These are phyloP conservation scores for Aspergillus sp. DNA, from an alignment of 2,329 filamentous ascomycete genomes.

Conservation along the genomic window DNA sequence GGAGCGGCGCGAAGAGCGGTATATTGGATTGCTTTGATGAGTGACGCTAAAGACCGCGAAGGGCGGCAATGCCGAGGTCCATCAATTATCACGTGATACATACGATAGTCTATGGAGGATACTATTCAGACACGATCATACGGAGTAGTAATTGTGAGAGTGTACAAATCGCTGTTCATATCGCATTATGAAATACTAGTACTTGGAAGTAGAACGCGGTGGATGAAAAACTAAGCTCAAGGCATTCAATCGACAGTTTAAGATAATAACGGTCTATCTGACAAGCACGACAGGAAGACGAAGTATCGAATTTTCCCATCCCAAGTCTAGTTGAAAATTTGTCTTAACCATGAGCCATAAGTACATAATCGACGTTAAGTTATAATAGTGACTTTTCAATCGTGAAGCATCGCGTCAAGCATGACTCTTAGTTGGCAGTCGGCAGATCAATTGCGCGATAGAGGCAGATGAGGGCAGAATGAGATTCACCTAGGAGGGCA, in stretches of 20 bases:
- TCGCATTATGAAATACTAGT: neutral
- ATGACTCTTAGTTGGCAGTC: conserved; percentile 33
- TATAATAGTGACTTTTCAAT: neutral
- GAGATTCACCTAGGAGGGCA: conserved; percentile 44
- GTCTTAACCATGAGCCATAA: conserved; percentile 3
- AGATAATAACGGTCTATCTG: neutral
- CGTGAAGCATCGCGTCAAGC: neutral
- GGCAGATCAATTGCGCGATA: conserved; percentile 52
- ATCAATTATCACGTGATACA: neutral
- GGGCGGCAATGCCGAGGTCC: neutral
- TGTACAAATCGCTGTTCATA: too few species aligned
- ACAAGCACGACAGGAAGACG: neutral
- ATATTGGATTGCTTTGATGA: neutral
- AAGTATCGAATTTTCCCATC: neutral
- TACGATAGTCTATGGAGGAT: too few species aligned
- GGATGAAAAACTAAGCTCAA: neutral
- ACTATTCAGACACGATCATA: too few species aligned
- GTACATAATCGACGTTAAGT: conserved; percentile 1
- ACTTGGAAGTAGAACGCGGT: neutral
- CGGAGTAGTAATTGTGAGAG: too few species aligned
- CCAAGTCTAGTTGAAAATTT: neutral
- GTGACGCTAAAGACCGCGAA: neutral
- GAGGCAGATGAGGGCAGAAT: conserved; percentile 52
- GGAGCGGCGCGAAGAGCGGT: neutral
- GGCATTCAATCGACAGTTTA: neutral